Percentiles rank a stretch among this genome's conserved stretches.
Evolutionary conservation across 2,329 filamentous ascomycete genomes (phyloP).

Genomic region (Aspergillus melleus): DNA sequence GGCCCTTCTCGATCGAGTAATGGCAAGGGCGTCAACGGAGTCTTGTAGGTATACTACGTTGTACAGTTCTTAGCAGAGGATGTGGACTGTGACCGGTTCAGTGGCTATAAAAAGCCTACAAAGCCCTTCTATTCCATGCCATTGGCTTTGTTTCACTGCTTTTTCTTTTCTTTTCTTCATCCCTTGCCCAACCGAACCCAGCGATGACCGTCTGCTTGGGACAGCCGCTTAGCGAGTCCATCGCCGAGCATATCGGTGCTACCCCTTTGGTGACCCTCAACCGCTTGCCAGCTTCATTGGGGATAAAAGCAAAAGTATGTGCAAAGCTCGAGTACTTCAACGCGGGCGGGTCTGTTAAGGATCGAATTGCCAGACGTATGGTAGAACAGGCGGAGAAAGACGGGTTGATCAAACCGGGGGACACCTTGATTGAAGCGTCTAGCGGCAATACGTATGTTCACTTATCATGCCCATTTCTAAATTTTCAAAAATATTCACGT

Average conservation of each 20-base stretch:
- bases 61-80: too few relatives aligned
- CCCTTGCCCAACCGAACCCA: not conserved
- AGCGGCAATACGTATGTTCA: slow-evolving; percentile 70
- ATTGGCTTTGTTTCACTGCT: too few relatives aligned
- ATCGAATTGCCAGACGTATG: slow-evolving; percentile 88
- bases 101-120: too few relatives aligned
- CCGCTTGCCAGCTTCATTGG: slow-evolving; percentile 68
- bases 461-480: not conserved
- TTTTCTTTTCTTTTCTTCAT: too few relatives aligned
- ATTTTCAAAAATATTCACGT: not conserved
- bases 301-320: slow-evolving; percentile 77
- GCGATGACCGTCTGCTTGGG: slow-evolving; percentile 19
- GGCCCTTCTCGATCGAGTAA: too few relatives aligned
- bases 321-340: slow-evolving; percentile 77
- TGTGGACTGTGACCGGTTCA: too few relatives aligned
- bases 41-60: too few relatives aligned
- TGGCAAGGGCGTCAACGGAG: too few relatives aligned
- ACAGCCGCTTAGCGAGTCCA: slow-evolving; percentile 52
- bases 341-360: slow-evolving; percentile 57
- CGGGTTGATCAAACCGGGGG: slow-evolving; percentile 85
- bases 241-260: slow-evolving; percentile 80
- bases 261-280: slow-evolving; percentile 72
- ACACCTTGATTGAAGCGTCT: slow-evolving; percentile 90
- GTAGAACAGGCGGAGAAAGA: slow-evolving; percentile 83
- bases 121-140: too few relatives aligned